phyloP scores from a whole-genome alignment of 2,329 filamentous ascomycete genomes.

The Leptographium wingfieldii region DNA sequence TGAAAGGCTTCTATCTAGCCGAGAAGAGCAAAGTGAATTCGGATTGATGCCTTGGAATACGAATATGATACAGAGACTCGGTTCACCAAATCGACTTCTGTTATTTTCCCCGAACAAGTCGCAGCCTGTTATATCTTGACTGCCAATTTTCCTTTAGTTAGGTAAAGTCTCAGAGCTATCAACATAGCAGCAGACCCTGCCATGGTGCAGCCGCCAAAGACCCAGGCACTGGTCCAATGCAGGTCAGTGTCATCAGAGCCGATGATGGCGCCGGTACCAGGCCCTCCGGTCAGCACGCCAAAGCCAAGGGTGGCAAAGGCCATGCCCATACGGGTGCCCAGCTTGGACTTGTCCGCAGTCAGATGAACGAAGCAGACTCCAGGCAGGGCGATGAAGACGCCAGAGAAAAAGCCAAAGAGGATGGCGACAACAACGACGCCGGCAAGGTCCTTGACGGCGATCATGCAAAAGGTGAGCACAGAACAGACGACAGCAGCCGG shows the following conservation, averaged over 20 bases:
- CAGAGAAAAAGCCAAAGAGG: not conserved
- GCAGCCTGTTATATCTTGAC: not conserved
- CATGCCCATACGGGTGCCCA: not conserved
- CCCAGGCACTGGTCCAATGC: not conserved
- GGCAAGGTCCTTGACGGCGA: not conserved
- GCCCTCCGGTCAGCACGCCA: not conserved
- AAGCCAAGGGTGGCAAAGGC: not conserved
- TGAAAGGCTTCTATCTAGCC: no score
- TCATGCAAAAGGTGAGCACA: not conserved
- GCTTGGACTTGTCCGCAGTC: not conserved
- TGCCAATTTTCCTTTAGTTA: not conserved
- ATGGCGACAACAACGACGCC: not conserved
- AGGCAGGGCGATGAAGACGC: constrained; percentile 1
- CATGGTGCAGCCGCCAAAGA: not conserved
- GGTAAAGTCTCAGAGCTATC: not conserved
- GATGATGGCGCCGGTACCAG: not conserved
- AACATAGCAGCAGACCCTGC: not conserved
- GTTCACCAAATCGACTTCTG: no score
- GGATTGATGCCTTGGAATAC: no score
- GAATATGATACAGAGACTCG: no score
- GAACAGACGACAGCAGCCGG: not conserved
- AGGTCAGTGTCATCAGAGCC: not conserved
- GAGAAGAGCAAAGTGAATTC: no score
- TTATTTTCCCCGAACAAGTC: no score
- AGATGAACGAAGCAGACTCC: not conserved